Conservation (phyloP, 768 basidiomycete genomes). For the Kwoniella dendrophila region DNA sequence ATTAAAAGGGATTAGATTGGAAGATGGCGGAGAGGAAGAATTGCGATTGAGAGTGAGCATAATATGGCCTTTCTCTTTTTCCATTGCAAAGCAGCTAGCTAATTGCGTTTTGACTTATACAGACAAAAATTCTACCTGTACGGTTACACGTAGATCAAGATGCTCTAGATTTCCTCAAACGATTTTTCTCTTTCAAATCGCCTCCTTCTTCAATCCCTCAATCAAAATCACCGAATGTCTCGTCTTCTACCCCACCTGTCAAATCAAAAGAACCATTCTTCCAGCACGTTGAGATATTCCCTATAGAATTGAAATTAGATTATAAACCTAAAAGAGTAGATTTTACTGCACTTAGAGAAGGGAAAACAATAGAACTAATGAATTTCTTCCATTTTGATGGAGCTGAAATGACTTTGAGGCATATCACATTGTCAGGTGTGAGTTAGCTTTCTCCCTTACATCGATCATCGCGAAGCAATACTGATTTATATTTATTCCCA, state of each 20-base stretch:
- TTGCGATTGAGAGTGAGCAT: slow-evolving; percentile 71
- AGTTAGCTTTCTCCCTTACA: slow-evolving; percentile 52
- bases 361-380: slow-evolving; percentile 94
- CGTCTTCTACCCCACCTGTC: not conserved
- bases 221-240: not conserved
- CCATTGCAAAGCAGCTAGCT: not conserved
- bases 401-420: slow-evolving; percentile 94
- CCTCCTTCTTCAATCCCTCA: not conserved
- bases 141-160: slow-evolving; percentile 96
- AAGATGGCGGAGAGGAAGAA: slow-evolving; percentile 68
- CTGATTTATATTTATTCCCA: not conserved
- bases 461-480: not conserved
- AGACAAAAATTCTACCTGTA: slow-evolving; percentile 89
- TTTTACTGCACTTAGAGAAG: slow-evolving; percentile 84
- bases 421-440: slow-evolving; percentile 88
- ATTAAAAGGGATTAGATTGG: slow-evolving; percentile 72
- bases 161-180: slow-evolving; percentile 95
- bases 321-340: slow-evolving; percentile 98
- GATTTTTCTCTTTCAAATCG: slow-evolving; percentile 78
- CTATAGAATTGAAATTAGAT: slow-evolving; percentile 91
- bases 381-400: slow-evolving; percentile 99
- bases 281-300: slow-evolving; percentile 88
- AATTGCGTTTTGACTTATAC: not conserved
- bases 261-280: slow-evolving; percentile 17
- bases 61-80: not conserved